Percentiles rank a stretch among this genome's conserved stretches.
Evolutionary conservation across 1,284 basidiomycete species (phyloP).

Genomic region (Paramarasmius palmivorus): DNA sequence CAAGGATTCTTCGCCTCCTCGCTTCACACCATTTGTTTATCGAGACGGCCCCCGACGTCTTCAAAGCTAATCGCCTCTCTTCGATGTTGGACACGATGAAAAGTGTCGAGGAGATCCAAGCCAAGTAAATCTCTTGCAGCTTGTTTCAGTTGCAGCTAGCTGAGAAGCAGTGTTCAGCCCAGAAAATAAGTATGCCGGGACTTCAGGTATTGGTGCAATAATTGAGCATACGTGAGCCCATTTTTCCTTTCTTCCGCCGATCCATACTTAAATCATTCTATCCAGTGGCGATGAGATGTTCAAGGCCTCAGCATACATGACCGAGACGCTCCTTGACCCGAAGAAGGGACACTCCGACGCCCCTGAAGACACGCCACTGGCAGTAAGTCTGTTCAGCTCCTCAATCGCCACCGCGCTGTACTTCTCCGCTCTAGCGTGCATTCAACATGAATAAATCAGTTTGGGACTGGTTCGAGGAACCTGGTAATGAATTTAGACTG

Average conservation of each 20-base stretch:
- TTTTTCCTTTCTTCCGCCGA: not conserved
- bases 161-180: slow-evolving; percentile 17
- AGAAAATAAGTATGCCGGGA: slow-evolving; percentile 23
- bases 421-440: slow-evolving; percentile 16
- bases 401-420: not conserved
- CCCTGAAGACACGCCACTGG: slow-evolving; percentile 8
- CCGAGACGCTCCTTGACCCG: slow-evolving; percentile 26
- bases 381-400: not conserved
- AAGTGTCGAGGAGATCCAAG: not conserved
- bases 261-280: not conserved
- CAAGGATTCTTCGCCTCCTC: not conserved
- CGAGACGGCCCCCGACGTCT: slow-evolving; percentile 1
- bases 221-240: slow-evolving; percentile 19
- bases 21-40: not conserved
- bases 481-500: slow-evolving; percentile 19
- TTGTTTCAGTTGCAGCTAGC: not conserved
- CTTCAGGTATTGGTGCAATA: slow-evolving; percentile 23
- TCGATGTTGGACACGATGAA: slow-evolving; percentile 3
- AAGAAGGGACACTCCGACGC: slow-evolving; percentile 16
- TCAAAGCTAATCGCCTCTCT: slow-evolving; percentile 3
- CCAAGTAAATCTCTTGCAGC: not conserved
- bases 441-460: slow-evolving; percentile 17
- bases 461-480: slow-evolving; percentile 23
- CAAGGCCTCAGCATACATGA: slow-evolving; percentile 24
- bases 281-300: slow-evolving; percentile 22